Base-by-base conservation (phyloP, 371 early-diverging fungal genomes). In the Mortierella sp. region DNA sequence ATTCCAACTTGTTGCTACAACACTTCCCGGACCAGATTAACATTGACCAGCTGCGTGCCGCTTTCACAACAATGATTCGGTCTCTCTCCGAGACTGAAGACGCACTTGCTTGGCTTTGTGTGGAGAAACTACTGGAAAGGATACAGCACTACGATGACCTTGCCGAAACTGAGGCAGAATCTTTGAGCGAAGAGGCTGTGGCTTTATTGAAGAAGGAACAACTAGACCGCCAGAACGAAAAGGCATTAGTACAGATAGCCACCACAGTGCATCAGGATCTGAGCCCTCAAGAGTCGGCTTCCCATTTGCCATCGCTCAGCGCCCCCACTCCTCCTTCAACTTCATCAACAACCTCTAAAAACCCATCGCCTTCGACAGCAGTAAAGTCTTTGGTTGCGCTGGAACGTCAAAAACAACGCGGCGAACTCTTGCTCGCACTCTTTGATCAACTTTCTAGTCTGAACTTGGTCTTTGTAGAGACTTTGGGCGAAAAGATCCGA, bases 21-120 rank as follows among this genome's bases (percentile, higher is more conserved):
- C 87, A 86, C 59, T 92, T 87, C 73, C 92, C 91, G 10, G 75
- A 84, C 4, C 85, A 87, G 30, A 86, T 92, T 70, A 87, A 84
- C n/a, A 76, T 88, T 22, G 88, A 90, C 24, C 92, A 92, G 70
- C 70, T 91, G 30, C 83, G 91, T 26, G 86, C 86, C 39, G 91
- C 89, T 1, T 91, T 89, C 65, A 89, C 86, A 20, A 87, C 89
- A 40, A 84, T 91, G 81, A 84, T 90, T 35, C 84, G 86, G 51
- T 86, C 90, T 1, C 75, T 91, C 9, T 90, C 90, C 51, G 86
- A 86, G 51, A 83, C 88, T 32, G 91, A 92, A 70, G 90, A 90
- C 64, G 90, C 90, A 8, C 59, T 91, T 2, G 88, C 89, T 10
- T 92, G 90, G 90, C 74, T 88, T 3, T 89, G 90, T 51, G 86